Percentiles rank a stretch among this genome's conserved stretches.
These are phyloP conservation scores for Endotrypanum monterogeii DNA, from an alignment of 208 protist genomes.

Conservation along the genomic window DNA sequence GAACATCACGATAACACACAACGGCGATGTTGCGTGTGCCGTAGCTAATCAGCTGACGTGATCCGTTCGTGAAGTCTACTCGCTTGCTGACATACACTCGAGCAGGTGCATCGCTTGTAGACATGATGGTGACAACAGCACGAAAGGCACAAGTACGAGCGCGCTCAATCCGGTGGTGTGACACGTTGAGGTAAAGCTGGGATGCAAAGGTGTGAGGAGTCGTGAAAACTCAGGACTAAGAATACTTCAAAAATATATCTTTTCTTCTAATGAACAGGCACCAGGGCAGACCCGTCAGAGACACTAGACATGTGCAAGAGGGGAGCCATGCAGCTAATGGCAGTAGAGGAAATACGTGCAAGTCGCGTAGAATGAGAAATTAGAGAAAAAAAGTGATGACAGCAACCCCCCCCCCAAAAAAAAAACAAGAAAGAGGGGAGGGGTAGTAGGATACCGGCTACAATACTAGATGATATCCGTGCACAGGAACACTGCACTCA, in stretches of 20 bases:
- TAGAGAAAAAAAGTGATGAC: no score
- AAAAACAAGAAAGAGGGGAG: neutral
- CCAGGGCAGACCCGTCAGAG: no score
- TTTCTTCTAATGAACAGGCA: no score
- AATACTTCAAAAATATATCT: no score
- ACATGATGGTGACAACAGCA: slow-evolving; percentile 6
- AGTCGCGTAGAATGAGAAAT: no score
- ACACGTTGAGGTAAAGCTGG: no score
- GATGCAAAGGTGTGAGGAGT: no score
- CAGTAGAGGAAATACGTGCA: no score
- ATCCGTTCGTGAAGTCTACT: slow-evolving; percentile 41
- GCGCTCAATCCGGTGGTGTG: neutral
- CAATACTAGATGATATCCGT: neutral
- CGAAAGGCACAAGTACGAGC: neutral
- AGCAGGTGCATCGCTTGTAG: neutral
- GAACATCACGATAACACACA: slow-evolving; percentile 50
- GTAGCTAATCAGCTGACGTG: slow-evolving; percentile 76
- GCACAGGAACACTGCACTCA: neutral
- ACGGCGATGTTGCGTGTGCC: slow-evolving; percentile 87
- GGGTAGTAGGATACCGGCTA: neutral
- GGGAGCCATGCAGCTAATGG: no score
- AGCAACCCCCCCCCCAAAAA: no score
- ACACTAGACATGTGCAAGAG: no score
- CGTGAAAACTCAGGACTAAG: no score
- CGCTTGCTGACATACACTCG: slow-evolving; percentile 36